A percentile compares a stretch with the other conserved stretches of the same genome.
phyloP scores from a whole-genome alignment of 768 basidiomycete species.

The Leucocoprinus sp. region DNA sequence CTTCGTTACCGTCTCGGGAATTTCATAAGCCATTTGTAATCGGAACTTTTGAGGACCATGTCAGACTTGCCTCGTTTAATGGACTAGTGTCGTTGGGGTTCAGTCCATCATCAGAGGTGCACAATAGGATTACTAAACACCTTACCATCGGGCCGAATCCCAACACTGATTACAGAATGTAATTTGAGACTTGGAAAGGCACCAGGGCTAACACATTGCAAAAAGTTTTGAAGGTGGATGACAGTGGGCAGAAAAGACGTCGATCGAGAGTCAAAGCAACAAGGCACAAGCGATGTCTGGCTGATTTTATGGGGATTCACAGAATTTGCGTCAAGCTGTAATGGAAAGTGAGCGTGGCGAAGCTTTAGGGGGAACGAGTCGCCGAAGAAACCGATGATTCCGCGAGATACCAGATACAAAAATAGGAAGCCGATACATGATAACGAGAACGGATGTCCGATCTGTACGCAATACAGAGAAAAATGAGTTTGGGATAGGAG shows the following conservation, averaged over 20 bases:
- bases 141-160: too few relatives aligned
- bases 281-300: background rate
- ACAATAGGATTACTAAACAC: too few relatives aligned
- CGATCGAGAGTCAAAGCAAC: too few relatives aligned
- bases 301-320: background rate
- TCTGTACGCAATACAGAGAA: slow-evolving; percentile 1
- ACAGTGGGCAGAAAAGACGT: too few relatives aligned
- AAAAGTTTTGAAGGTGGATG: too few relatives aligned
- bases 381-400: background rate
- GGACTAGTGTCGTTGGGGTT: too few relatives aligned
- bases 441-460: slow-evolving; percentile 4
- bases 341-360: background rate
- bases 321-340: background rate
- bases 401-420: background rate
- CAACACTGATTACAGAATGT: too few relatives aligned
- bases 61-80: too few relatives aligned
- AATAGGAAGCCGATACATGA: slow-evolving; percentile 6
- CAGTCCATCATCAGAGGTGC: too few relatives aligned
- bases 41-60: background rate
- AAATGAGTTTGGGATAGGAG: too few relatives aligned
- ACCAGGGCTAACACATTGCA: too few relatives aligned
- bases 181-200: too few relatives aligned
- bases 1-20: background rate
- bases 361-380: background rate
- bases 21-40: background rate